A percentile compares a stretch with the other conserved stretches of the same genome.
Conservation (phyloP, 139 green algal species). For the Micractinium sp. region DNA sequence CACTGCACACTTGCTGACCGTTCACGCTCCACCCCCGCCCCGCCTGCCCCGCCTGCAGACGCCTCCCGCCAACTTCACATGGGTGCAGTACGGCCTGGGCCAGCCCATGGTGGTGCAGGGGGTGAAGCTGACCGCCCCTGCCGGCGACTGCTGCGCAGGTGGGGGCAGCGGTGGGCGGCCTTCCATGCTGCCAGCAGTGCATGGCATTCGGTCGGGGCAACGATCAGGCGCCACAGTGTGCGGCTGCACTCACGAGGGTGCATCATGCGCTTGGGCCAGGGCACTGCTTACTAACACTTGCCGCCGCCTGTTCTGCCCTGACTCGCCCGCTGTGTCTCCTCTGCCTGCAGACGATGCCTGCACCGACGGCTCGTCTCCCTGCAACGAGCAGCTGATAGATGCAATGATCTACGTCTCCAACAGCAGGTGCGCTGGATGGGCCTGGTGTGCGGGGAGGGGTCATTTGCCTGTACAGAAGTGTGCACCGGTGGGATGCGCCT, state of each 20-base stretch:
- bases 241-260: too few relatives aligned
- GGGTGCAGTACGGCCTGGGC: constrained; percentile 13
- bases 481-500: too few relatives aligned
- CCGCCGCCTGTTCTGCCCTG: too few relatives aligned
- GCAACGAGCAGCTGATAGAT: neutral
- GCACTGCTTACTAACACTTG: too few relatives aligned
- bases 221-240: too few relatives aligned
- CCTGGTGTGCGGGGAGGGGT: too few relatives aligned
- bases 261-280: too few relatives aligned
- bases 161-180: neutral
- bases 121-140: neutral
- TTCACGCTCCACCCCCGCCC: neutral
- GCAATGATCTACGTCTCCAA: neutral
- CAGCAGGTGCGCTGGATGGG: too few relatives aligned
- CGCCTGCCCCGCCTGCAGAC: neutral
- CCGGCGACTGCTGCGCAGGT: constrained; percentile 1
- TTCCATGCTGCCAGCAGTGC: too few relatives aligned
- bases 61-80: neutral
- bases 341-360: neutral
- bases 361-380: neutral
- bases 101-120: constrained; percentile 20
- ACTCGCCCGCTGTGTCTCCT: too few relatives aligned
- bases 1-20: neutral
- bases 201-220: too few relatives aligned
- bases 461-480: too few relatives aligned